Evolutionary conservation across 1,139 yeast species (phyloP), one percentile per base, ranked within the genome.

Genomic region (Debaryomyces sp.): DNA sequence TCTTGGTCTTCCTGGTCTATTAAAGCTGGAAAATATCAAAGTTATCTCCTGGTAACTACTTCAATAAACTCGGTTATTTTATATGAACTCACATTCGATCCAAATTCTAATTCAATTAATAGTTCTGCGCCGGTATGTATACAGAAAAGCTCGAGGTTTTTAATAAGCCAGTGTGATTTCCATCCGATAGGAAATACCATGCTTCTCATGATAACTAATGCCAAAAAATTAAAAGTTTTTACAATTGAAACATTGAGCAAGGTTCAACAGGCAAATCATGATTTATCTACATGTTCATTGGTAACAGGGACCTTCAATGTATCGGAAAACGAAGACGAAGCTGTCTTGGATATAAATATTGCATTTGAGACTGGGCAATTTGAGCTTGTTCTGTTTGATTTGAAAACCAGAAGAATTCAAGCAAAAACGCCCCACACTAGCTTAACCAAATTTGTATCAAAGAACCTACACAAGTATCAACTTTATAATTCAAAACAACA

Each of bases 361-460:
- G 54, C 61, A 7, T 66, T 55, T 44, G 78, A 74, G 49, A 58
- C 61, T 45, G 76, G 77, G 1, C 53, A 57, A 7, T 63, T 71
- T 32, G 63, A 63, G n/a, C 51, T 64, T 1, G 50, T 62, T 6
- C 40, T 50, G 18, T 34, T 57, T 23, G 46, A 55, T 42, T 7
- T 53, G 4, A 44, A 47, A 1, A 30, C 45, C 0, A 36, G 44
- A 9, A 44, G 44, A 3, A 48, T 61, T 1, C 47, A 54, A 17
- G 47, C 43, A 26, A 53, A 57, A 44, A 47, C 54, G 4, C 53
- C 58, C 3, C 60, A 53, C 40, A 41, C 46, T 10, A 13, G 50
- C 17, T 39, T 60, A 13, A 44, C 46, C n/a, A 47, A 57, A 22
- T 64, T 66, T 48, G 59, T 65, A 4, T 53, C 59, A 1, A 62